Evolutionary conservation across 208 protist genomes (phyloP).

Genomic region (Wallacemonas sp.): DNA sequence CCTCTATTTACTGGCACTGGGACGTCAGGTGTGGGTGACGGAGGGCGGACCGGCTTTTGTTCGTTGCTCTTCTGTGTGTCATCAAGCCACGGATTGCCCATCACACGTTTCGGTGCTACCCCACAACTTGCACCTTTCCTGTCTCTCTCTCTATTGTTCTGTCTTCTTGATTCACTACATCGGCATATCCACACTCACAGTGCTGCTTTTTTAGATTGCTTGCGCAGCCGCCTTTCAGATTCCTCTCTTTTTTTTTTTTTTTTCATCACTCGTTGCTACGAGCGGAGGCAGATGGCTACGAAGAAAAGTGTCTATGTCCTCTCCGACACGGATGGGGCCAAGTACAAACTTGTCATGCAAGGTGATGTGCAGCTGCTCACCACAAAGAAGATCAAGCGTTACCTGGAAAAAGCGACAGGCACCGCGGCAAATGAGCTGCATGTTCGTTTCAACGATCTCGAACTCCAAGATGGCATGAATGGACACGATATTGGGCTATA

Average conservation of each 20-base stretch:
- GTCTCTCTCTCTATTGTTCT: not conserved
- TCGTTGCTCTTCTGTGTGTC: conserved; percentile 1
- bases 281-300: not conserved
- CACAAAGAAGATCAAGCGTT: conserved; percentile 58
- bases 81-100: no score
- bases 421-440: conserved; percentile 41
- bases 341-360: conserved; percentile 84
- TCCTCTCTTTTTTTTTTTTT: conserved; percentile 2
- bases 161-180: no score
- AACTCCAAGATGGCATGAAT: conserved; percentile 29
- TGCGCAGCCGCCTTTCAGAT: conserved; percentile 16
- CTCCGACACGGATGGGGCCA: conserved; percentile 69
- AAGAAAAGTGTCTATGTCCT: conserved; percentile 56
- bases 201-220: no score
- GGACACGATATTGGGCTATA: conserved; percentile 57
- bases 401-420: conserved; percentile 64
- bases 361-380: conserved; percentile 55
- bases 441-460: conserved; percentile 55
- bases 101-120: no score
- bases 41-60: no score
- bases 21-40: no score
- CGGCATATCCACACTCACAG: no score
- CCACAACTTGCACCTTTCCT: not conserved
- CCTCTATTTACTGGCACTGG: no score
- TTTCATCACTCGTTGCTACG: conserved; percentile 10